phyloP scores from a whole-genome alignment of 1,139 yeast genomes.

The Insectozyma bohioensis region DNA sequence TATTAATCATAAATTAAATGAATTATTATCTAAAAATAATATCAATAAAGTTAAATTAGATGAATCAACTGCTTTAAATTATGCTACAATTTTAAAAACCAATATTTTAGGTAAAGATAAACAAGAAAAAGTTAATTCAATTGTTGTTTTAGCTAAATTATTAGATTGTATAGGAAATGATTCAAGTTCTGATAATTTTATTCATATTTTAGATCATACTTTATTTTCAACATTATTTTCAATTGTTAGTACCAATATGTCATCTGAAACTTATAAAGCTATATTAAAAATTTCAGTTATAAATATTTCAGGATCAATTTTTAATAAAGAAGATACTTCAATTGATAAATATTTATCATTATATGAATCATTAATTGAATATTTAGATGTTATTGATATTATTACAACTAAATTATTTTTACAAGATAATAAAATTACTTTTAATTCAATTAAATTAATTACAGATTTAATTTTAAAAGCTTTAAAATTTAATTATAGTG shows the following conservation, averaged over 20 bases:
- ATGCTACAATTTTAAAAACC: slow-evolving; percentile 35
- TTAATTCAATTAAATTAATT: slow-evolving; percentile 46
- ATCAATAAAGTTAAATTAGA: slow-evolving; percentile 34
- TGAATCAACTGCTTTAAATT: slow-evolving; percentile 33
- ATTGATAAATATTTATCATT: slow-evolving; percentile 39
- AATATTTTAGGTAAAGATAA: slow-evolving; percentile 49
- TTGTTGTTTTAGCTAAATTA: slow-evolving; percentile 53
- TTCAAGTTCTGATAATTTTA: slow-evolving; percentile 40
- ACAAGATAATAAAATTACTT: slow-evolving; percentile 46
- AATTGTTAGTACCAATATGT: slow-evolving; percentile 44
- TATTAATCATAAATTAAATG: slow-evolving; percentile 47
- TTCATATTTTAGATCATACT: slow-evolving; percentile 38
- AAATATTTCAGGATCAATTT: slow-evolving; percentile 46
- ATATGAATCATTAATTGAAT: slow-evolving; percentile 42
- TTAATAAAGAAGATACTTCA: slow-evolving; percentile 33
- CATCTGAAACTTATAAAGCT: slow-evolving; percentile 51
- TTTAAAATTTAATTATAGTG: slow-evolving; percentile 37
- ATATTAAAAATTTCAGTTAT: slow-evolving; percentile 46
- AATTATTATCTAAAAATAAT: slow-evolving; percentile 39
- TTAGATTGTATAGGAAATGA: slow-evolving; percentile 47
- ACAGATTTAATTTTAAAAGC: slow-evolving; percentile 47
- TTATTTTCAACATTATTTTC: slow-evolving; percentile 45
- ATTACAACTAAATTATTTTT: slow-evolving; percentile 41
- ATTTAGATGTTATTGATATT: slow-evolving; percentile 43
- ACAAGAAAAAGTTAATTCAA: slow-evolving; percentile 53